A percentile compares a stretch with the other conserved stretches of the same genome.
These are phyloP conservation scores for Pythium vanterpoolii DNA, from an alignment of 352 stramenopile species.

Conservation along the genomic window DNA sequence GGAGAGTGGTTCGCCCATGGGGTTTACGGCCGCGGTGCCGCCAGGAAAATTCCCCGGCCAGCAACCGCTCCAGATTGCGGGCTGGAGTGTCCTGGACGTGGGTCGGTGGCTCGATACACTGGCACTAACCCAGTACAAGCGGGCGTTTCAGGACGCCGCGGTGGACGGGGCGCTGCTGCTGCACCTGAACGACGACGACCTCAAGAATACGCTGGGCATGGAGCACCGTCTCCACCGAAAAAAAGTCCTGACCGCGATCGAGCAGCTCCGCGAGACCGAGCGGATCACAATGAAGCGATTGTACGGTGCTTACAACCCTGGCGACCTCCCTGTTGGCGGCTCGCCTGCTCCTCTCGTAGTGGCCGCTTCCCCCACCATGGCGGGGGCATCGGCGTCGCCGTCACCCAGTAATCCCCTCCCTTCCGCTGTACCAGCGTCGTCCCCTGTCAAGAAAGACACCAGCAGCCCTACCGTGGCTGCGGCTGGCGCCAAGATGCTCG, in stretches of 20 bases:
- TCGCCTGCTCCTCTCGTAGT: neutral
- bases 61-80: conserved; percentile 58
- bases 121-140: conserved; percentile 86
- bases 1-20: conserved; percentile 2
- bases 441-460: no score
- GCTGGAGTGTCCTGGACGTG: conserved; percentile 89
- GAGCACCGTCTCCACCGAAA: conserved; percentile 95
- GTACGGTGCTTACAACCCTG: conserved; percentile 25
- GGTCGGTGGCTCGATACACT: conserved; percentile 90
- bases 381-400: neutral
- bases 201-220: conserved; percentile 93
- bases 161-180: conserved; percentile 90
- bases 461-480: neutral
- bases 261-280: conserved; percentile 61
- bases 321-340: conserved; percentile 8
- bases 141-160: conserved; percentile 81
- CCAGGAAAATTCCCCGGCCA: conserved; percentile 56
- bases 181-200: conserved; percentile 89
- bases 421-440: no score
- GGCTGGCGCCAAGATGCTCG: conserved; percentile 32
- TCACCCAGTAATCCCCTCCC: no score
- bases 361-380: neutral
- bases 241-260: conserved; percentile 91
- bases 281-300: conserved; percentile 43
- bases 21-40: conserved; percentile 49